Percentiles rank a stretch among this genome's conserved stretches.
phyloP scores from a whole-genome alignment of 1,284 basidiomycete species.

The Tilletia indica region DNA sequence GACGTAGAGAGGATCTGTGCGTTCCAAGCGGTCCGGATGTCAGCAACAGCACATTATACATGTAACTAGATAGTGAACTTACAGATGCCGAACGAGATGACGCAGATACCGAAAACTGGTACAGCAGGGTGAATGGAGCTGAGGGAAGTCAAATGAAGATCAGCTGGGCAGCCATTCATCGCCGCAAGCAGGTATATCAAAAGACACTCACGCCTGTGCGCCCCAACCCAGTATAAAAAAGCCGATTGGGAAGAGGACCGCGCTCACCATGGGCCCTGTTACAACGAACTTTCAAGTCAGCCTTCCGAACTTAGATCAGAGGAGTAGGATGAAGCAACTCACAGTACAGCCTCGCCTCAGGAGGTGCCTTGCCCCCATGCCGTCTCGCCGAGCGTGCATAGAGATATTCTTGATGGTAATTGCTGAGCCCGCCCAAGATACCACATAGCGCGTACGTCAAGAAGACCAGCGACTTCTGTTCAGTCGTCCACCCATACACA shows the following conservation, averaged over 20 bases:
- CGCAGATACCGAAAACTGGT: constrained; percentile 21
- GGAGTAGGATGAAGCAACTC: neutral
- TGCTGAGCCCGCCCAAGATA: constrained; percentile 68
- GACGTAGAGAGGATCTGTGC: constrained; percentile 3
- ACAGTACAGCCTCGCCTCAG: constrained; percentile 59
- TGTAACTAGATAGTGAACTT: constrained; percentile 22
- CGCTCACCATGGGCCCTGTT: constrained; percentile 29
- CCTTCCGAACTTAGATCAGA: neutral
- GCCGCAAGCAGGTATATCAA: neutral
- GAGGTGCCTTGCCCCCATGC: constrained; percentile 37
- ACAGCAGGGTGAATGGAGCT: constrained; percentile 27
- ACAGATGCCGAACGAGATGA: constrained; percentile 38
- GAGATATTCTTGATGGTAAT: constrained; percentile 57
- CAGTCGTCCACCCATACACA: constrained; percentile 38
- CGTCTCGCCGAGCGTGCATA: constrained; percentile 30
- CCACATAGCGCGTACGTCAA: constrained; percentile 41
- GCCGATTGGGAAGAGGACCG: constrained; percentile 35
- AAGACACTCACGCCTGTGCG: constrained; percentile 21
- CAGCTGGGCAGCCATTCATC: neutral
- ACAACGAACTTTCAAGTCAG: neutral
- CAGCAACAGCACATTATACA: neutral
- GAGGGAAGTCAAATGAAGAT: neutral
- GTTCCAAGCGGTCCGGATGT: neutral
- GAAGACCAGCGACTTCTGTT: constrained; percentile 36
- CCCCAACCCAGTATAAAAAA: constrained; percentile 45